Base-by-base conservation (phyloP, 164 flowering plant species). In the Kalanchoe fedtschenkoi region DNA sequence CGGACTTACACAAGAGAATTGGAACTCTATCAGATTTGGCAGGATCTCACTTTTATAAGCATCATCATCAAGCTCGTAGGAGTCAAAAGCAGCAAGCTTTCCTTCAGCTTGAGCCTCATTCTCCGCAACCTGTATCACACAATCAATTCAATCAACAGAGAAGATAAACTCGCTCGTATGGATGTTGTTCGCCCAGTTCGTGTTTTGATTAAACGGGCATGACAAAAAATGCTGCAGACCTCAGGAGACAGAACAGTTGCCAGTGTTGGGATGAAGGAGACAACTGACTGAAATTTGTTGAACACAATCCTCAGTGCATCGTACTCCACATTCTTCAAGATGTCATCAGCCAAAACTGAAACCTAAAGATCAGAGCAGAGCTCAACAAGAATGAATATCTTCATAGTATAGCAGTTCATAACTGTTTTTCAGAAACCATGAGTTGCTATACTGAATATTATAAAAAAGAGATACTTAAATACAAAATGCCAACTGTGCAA, bases 11-110 rank as follows among this genome's bases (percentile, higher is more conserved):
- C 97, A 92, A 74, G 96, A 81, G 73, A 92, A 89, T 68, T 89
- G 98, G 71, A 89, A 92, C 66, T 89, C 98, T 0, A 89, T 32
- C 10, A 92, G 87, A 74, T 92, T 92, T 74, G 88, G 96, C 59
- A 92, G 93, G 32, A 89, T 71, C 76, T 87, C 96, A 57, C 77
- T 78, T 77, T 88, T 89, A 53, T 95, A 73, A 34, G 88, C 96
- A 62, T 83, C 96, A 44, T 96, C 98, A 73, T 92, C 98, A 74
- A 92, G 79, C 75, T 92, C 98, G 72, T 92, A 89, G 11, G 85
- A 75, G 68, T 88, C 98, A 59, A 92, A 67, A 10, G 80, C 88
- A 64, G 95, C 95, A 58, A 92, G 78, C 74, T 69, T 81, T 60
- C 98, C 95, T 22, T 96, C 97, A 62, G 82, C 64, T 78, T 89